Evolutionary conservation across 768 basidiomycete species (phyloP).

Genomic region (Lactarius pseudohatsudake): DNA sequence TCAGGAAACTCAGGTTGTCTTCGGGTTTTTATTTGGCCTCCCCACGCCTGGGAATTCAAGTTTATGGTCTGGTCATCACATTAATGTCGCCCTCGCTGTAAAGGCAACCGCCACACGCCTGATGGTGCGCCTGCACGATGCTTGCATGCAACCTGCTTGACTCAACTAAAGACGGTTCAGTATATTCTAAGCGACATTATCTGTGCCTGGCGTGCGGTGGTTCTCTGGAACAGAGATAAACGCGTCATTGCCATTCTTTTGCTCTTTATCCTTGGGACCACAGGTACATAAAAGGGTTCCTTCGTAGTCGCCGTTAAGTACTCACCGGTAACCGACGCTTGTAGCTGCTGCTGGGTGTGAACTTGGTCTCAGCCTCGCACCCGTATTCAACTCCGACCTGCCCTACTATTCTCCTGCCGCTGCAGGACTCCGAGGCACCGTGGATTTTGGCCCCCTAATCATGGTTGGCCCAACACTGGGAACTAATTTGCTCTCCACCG

Average conservation of each 20-base stretch:
- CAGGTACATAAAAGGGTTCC: background rate
- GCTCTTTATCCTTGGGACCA: background rate
- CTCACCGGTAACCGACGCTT: background rate
- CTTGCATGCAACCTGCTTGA: too few species aligned
- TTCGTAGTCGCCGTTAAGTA: too few species aligned
- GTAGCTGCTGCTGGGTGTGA: background rate
- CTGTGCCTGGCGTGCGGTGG: constrained; percentile 5
- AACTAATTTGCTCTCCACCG: background rate
- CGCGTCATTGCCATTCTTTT: background rate
- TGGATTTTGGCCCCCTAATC: background rate
- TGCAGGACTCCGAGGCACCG: too few species aligned
- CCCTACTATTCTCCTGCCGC: too few species aligned
- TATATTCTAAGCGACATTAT: constrained; percentile 1
- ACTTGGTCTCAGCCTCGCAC: background rate
- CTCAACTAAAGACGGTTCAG: background rate
- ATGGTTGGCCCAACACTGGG: background rate
- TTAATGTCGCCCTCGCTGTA: background rate
- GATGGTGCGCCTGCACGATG: background rate
- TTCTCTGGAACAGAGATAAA: constrained; percentile 2
- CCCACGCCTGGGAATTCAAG: too few species aligned
- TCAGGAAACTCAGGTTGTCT: background rate
- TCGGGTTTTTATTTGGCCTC: too few species aligned
- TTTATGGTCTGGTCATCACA: background rate
- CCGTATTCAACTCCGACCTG: background rate
- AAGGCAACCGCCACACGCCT: background rate